Base-by-base conservation (phyloP, 2,329 filamentous ascomycete genomes). In the Ceratocystis cubensis region DNA sequence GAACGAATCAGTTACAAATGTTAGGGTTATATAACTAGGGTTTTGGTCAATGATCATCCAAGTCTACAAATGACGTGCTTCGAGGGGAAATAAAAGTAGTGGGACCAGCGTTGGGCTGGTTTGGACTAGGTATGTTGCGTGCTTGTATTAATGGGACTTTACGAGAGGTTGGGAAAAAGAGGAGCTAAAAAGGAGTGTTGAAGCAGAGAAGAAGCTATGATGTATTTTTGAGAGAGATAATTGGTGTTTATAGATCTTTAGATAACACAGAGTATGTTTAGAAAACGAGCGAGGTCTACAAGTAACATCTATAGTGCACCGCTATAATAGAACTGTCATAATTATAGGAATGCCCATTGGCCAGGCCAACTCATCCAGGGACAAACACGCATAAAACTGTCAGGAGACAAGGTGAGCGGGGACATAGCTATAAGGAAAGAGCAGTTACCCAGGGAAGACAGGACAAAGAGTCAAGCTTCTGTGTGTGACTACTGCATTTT, bases 1-100 rank as follows among this genome's bases (percentile, higher is more conserved):
- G 33, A 13, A 13, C 10, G 33, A 37, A 37, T 37, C 33, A 37
- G 33, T 7, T 33, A 33, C 30, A 7, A 33, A 6, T 33, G 30
- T 37, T 37, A 37, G 33, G 22, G 28, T 25, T 25, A 5, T 30
- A 33, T 8, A 8, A 10, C 0, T 33, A 57, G 53, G 53, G 53
- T 57, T 57, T 57, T 22, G 20, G 0, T 22, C 15, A 5, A 28
- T 22, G 53, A 17, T 10, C n/a, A 59, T 56, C 62, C 17, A 41
- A 28, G 30, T 28, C 30, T 41, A 22, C n/a, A 64, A 46, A 63
- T 63, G 33, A 64, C 44, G 62, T 46, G 46, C 28, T 53, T n/a
- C 28, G 17, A 63, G 44, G 41, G 61, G 37, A 59, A 3, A 20
- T 15, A 15, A 59, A 33, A 13, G 17, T 30, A 17, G 53, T 59